Percentiles rank a stretch among this genome's conserved stretches.
These are phyloP conservation scores for Eucalyptus grandis DNA, from an alignment of 345 rosid genomes.

Conservation along the genomic window DNA sequence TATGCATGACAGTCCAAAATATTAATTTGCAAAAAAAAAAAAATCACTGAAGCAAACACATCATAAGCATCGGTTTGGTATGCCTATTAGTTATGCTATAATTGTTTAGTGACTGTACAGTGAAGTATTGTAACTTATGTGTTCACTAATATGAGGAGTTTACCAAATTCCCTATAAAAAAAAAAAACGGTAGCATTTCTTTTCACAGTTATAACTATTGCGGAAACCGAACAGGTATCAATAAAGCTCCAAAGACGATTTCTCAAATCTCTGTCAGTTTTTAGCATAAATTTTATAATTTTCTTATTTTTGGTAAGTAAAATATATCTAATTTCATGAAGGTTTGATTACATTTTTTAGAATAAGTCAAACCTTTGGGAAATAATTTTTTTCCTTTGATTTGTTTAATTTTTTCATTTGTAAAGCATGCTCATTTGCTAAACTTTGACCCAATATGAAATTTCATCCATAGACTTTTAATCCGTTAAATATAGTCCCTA, in stretches of 20 bases:
- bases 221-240: neutral
- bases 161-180: neutral
- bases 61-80: neutral
- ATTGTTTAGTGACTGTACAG: neutral
- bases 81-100: neutral
- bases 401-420: neutral
- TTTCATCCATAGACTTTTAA: neutral
- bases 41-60: neutral
- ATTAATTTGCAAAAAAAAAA: neutral
- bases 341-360: neutral
- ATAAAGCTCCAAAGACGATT: neutral
- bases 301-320: neutral
- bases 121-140: neutral
- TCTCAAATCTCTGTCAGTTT: neutral
- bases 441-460: neutral
- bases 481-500: rapidly evolving
- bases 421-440: neutral
- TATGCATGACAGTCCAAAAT: neutral
- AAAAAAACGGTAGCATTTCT: neutral
- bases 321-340: neutral
- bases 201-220: neutral
- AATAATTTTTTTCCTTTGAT: neutral
- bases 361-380: neutral
- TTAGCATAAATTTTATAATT: neutral
- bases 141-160: neutral